These are phyloP conservation scores for Aspergillus nidulans DNA, from an alignment of 495 filamentous ascomycete genomes.

Conservation along the genomic window DNA sequence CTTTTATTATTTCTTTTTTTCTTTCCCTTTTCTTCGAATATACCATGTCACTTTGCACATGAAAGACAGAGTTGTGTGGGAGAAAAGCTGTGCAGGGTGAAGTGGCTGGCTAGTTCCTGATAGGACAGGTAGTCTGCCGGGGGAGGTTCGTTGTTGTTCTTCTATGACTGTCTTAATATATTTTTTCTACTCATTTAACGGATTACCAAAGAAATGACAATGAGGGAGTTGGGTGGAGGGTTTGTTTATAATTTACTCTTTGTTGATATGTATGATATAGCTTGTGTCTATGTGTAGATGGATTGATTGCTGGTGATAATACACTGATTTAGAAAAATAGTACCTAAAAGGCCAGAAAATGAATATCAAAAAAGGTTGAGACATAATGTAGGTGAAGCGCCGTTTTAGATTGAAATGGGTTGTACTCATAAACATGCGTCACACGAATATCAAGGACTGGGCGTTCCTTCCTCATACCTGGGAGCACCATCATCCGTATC, in stretches of 20 bases:
- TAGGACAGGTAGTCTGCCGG: too few species aligned
- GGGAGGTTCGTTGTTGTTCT: not conserved
- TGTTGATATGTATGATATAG: not conserved
- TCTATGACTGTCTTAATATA: slow-evolving; percentile 9
- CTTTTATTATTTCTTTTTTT: not conserved
- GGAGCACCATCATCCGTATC: slow-evolving; percentile 55
- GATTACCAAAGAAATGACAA: not conserved
- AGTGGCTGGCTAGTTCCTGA: too few species aligned
- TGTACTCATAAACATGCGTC: not conserved
- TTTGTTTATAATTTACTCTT: not conserved
- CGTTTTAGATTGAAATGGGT: not conserved
- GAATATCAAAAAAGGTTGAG: not conserved
- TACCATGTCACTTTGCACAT: too few species aligned
- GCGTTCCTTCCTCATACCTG: slow-evolving; percentile 52
- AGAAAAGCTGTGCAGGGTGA: not conserved
- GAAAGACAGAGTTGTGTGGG: too few species aligned
- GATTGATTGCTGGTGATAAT: not conserved
- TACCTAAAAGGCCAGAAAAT: not conserved
- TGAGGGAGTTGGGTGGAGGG: not conserved
- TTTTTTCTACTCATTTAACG: not conserved
- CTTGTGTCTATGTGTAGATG: not conserved
- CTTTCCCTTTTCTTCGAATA: not conserved
- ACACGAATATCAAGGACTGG: slow-evolving; percentile 36
- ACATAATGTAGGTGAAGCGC: not conserved
- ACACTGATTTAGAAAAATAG: not conserved